Percentiles rank a stretch among this genome's conserved stretches.
Conservation (phyloP, 495 filamentous ascomycete species). For the Trichoderma erinaceum region DNA sequence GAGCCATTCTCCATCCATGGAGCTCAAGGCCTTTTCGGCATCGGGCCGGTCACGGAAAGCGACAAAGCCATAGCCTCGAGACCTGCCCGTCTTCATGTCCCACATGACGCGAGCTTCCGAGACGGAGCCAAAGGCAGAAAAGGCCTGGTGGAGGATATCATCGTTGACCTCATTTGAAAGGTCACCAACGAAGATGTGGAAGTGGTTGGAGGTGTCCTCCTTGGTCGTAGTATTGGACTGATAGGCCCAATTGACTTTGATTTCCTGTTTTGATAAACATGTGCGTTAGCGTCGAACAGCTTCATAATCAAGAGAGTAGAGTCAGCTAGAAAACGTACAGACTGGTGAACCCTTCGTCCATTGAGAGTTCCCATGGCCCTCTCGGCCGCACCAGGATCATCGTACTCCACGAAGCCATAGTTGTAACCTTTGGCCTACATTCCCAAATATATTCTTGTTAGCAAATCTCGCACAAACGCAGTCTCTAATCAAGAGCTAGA, state of each 20-base stretch:
- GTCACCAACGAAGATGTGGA: conserved; percentile 98
- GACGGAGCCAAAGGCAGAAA: conserved; percentile 91
- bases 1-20: conserved; percentile 99
- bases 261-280: conserved; percentile 59
- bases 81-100: conserved; percentile 99
- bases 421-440: conserved; percentile 86
- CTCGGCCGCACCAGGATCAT: conserved; percentile 93
- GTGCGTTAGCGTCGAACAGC: conserved; percentile 18
- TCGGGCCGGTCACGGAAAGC: conserved; percentile 93
- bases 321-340: conserved; percentile 50
- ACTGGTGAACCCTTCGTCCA: conserved; percentile 88
- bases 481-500: background rate
- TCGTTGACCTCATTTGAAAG: conserved; percentile 99
- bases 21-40: conserved; percentile 90
- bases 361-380: conserved; percentile 96
- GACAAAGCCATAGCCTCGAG: conserved; percentile 95
- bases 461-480: background rate
- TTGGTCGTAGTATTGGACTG: conserved; percentile 93
- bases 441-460: background rate
- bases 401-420: conserved; percentile 98
- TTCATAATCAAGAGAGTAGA: background rate
- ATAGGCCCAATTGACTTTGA: conserved; percentile 99
- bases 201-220: conserved; percentile 97
- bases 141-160: conserved; percentile 88
- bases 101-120: conserved; percentile 99